These are phyloP conservation scores for Psidium friedrichsthalianum DNA, from an alignment of 345 rosid genomes.

Conservation along the genomic window DNA sequence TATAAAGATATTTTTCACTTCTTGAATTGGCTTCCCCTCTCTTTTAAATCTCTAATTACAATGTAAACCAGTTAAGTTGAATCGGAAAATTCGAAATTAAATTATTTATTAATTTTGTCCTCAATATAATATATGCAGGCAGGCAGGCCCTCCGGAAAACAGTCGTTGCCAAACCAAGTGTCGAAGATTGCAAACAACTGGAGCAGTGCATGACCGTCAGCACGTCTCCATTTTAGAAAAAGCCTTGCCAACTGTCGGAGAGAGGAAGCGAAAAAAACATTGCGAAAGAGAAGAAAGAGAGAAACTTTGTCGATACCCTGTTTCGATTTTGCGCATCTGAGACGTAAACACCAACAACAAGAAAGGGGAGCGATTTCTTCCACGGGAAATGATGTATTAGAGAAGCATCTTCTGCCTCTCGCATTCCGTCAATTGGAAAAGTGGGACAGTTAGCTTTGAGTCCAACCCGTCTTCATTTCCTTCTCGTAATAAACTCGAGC, in stretches of 20 bases:
- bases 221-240: neutral
- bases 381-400: neutral
- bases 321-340: neutral
- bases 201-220: neutral
- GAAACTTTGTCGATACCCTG: neutral
- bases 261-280: neutral
- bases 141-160: neutral
- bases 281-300: neutral
- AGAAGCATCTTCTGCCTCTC: neutral
- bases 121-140: neutral
- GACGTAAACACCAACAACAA: neutral
- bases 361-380: slow-evolving; percentile 6
- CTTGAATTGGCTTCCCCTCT: neutral
- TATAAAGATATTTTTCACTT: neutral
- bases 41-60: neutral
- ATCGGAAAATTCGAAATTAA: neutral
- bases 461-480: slow-evolving; percentile 9
- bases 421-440: neutral
- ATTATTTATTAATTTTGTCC: neutral
- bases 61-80: neutral
- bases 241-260: neutral
- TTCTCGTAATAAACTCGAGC: slow-evolving; percentile 11
- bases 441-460: neutral
- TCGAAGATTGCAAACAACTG: neutral
- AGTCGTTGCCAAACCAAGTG: neutral